Conservation (phyloP, 495 filamentous ascomycete species). For the Podospora appendiculata region DNA sequence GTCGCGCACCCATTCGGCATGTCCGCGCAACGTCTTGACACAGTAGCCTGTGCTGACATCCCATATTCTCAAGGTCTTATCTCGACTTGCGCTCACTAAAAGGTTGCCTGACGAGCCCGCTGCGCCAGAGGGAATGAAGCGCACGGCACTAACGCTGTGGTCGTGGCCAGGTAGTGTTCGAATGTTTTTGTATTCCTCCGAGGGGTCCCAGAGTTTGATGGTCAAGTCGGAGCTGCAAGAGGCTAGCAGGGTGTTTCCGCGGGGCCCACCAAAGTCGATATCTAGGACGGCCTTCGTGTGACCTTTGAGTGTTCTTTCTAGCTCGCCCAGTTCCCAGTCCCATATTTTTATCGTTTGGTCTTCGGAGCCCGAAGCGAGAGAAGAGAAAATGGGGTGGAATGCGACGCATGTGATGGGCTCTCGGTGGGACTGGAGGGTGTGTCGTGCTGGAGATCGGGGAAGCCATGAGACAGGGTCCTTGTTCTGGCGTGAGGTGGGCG, state of each 20-base stretch:
- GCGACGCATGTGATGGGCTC: slow-evolving; percentile 78
- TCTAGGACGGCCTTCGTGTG: slow-evolving; percentile 87
- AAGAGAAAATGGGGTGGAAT: slow-evolving; percentile 91
- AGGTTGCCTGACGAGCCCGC: slow-evolving; percentile 65
- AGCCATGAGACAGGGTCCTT: slow-evolving; percentile 85
- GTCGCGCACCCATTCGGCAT: slow-evolving; percentile 86
- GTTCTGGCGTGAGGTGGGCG: slow-evolving; percentile 75
- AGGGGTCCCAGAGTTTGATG: slow-evolving; percentile 95
- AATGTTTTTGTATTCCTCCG: slow-evolving; percentile 92
- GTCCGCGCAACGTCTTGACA: slow-evolving; percentile 73
- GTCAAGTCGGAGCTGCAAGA: slow-evolving; percentile 87
- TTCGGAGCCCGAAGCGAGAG: slow-evolving; percentile 86
- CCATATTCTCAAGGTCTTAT: slow-evolving; percentile 83
- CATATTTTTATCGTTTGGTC: slow-evolving; percentile 88
- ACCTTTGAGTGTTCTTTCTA: slow-evolving; percentile 86
- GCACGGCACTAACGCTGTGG: slow-evolving; percentile 78
- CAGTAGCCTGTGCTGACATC: slow-evolving; percentile 91
- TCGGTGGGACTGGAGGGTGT: slow-evolving; percentile 81
- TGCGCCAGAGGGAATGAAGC: slow-evolving; percentile 78
- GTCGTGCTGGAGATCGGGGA: slow-evolving; percentile 67
- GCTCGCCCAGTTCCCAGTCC: slow-evolving; percentile 95
- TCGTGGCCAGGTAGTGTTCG: slow-evolving; percentile 90
- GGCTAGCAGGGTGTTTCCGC: slow-evolving; percentile 77
- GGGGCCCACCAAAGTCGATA: slow-evolving; percentile 85
- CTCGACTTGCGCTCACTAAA: slow-evolving; percentile 71